These are phyloP conservation scores for Didymella lethalis DNA, from an alignment of 2,329 filamentous ascomycete species.

Conservation along the genomic window DNA sequence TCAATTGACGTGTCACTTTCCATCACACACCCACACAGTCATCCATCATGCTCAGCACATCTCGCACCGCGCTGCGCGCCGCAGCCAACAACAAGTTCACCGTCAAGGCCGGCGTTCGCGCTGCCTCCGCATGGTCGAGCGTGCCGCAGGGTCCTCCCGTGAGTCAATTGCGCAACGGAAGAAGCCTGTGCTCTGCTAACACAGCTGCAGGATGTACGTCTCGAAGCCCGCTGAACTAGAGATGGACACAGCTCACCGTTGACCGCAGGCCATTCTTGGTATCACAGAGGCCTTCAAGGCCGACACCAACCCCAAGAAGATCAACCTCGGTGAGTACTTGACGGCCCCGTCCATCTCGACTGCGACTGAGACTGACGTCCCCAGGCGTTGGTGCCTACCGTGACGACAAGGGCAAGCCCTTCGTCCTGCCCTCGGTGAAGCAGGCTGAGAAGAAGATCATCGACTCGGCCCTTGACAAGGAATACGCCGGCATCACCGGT, in stretches of 20 bases:
- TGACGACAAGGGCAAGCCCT: conserved; percentile 97
- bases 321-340: conserved; percentile 83
- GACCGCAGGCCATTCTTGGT: conserved; percentile 75
- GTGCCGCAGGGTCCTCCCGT: conserved; percentile 95
- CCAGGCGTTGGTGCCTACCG: conserved; percentile 95
- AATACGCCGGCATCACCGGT: conserved; percentile 97
- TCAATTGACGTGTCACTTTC: conserved; percentile 13
- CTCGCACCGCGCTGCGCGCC: conserved; percentile 50
- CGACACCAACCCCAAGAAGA: conserved; percentile 91
- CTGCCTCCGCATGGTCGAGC: conserved; percentile 86
- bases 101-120: conserved; percentile 57
- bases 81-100: conserved; percentile 47
- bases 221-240: neutral
- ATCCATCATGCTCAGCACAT: conserved; percentile 49
- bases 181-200: conserved; percentile 30
- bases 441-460: conserved; percentile 88
- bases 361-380: conserved; percentile 40
- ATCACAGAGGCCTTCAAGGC: conserved; percentile 99
- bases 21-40: conserved; percentile 22
- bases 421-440: conserved; percentile 92
- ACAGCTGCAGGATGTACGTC: conserved; percentile 47
- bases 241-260: conserved; percentile 31
- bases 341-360: neutral
- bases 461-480: conserved; percentile 83
- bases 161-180: conserved; percentile 55